Evolutionary conservation across 306 rosid genomes (phyloP).

Genomic region (Rosa persica): DNA sequence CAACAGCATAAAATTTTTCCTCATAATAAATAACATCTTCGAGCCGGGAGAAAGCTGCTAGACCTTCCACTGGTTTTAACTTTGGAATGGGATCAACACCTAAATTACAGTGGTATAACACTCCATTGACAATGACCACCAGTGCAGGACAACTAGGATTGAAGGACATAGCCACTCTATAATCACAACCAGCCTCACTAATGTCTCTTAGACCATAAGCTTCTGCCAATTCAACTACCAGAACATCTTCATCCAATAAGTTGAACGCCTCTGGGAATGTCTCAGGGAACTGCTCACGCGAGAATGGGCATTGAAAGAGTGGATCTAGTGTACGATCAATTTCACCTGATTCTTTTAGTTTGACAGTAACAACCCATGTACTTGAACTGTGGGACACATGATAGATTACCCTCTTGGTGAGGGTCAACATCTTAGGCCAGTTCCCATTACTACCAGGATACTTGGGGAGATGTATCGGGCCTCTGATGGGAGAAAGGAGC

Average conservation of each 20-base stretch:
- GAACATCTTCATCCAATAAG: not conserved
- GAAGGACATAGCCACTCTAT: not conserved
- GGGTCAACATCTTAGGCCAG: not conserved
- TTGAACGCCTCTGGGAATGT: not conserved
- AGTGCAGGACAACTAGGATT: not conserved
- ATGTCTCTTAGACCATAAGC: not conserved
- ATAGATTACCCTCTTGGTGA: not conserved
- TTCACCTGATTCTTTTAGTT: not conserved
- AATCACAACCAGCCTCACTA: not conserved
- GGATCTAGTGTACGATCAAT: not conserved
- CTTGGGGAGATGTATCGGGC: not conserved
- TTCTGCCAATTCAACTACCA: not conserved
- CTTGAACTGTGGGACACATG: not conserved
- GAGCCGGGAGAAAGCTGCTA: not conserved
- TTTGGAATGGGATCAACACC: not conserved
- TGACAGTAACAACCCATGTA: not conserved
- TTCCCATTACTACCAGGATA: not conserved
- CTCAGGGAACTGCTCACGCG: not conserved
- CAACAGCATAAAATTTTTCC: not conserved
- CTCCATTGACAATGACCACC: not conserved
- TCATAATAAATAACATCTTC: not conserved
- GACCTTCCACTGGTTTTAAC: not conserved
- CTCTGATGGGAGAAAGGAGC: not conserved
- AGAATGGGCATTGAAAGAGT: not conserved
- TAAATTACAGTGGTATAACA: not conserved